phyloP scores from a whole-genome alignment of 345 rosid genomes.

The Barbarea vulgaris region DNA sequence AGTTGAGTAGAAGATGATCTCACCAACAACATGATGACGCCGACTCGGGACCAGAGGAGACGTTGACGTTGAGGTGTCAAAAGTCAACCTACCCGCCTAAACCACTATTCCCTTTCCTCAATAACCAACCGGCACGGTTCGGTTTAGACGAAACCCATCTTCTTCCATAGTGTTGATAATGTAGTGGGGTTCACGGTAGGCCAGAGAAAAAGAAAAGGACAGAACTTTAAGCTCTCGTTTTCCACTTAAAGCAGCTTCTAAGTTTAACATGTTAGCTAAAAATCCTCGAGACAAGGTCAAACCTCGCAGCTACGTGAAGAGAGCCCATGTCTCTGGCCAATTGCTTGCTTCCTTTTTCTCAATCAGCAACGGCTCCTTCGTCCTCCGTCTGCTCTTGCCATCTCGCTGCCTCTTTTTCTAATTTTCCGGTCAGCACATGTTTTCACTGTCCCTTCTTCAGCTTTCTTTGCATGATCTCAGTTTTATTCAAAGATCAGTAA shows the following conservation, averaged over 20 bases:
- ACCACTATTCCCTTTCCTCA: slow-evolving; percentile 5
- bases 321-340: slow-evolving; percentile 25
- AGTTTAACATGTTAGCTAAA: not conserved
- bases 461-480: not conserved
- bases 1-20: slow-evolving; percentile 9
- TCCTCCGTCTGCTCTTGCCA: slow-evolving; percentile 16
- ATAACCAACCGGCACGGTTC: slow-evolving; percentile 19
- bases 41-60: slow-evolving; percentile 41
- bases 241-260: slow-evolving; percentile 2
- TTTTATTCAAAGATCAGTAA: not conserved
- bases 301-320: not conserved
- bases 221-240: slow-evolving; percentile 8
- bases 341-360: slow-evolving; percentile 31
- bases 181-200: not conserved
- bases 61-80: slow-evolving; percentile 19
- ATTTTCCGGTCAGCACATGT: slow-evolving; percentile 23
- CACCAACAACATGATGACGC: slow-evolving; percentile 17
- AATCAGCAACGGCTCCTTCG: slow-evolving; percentile 19
- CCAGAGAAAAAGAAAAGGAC: not conserved
- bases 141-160: slow-evolving; percentile 10
- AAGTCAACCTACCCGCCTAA: slow-evolving; percentile 31
- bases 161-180: not conserved
- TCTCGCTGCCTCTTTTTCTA: slow-evolving; percentile 23
- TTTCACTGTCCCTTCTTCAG: not conserved
- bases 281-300: not conserved